Evolutionary conservation across 2,329 filamentous ascomycete species (phyloP).

Genomic region (Fusarium nodosum): DNA sequence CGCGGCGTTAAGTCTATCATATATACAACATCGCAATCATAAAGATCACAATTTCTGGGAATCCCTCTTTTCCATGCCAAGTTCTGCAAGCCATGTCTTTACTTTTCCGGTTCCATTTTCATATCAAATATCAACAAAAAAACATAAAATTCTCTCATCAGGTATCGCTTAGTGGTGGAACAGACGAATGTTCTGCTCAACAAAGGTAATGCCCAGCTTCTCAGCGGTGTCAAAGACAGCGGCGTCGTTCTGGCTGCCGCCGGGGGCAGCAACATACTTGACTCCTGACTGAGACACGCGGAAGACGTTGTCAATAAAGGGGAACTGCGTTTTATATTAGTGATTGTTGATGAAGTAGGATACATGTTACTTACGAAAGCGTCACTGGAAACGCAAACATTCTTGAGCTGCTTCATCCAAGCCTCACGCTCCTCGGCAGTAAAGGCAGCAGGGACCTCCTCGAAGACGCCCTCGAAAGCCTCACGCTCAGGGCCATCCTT

Average conservation of each 20-base stretch:
- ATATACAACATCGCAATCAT: slow-evolving; percentile 39
- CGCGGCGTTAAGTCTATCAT: slow-evolving; percentile 47
- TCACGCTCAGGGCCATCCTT: slow-evolving; percentile 85
- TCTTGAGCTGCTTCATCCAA: slow-evolving; percentile 85
- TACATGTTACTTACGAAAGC: slow-evolving; percentile 80
- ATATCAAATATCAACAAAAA: slow-evolving; percentile 16
- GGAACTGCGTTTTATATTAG: slow-evolving; percentile 74
- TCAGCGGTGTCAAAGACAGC: slow-evolving; percentile 90
- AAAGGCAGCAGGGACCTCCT: slow-evolving; percentile 87
- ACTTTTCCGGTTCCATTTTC: slow-evolving; percentile 32
- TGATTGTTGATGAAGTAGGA: no score
- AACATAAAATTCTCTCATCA: slow-evolving; percentile 28
- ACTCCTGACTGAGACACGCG: slow-evolving; percentile 87
- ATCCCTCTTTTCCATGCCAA: slow-evolving; percentile 22
- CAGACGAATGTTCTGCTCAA: slow-evolving; percentile 87
- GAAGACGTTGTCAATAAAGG: slow-evolving; percentile 98
- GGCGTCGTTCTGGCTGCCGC: slow-evolving; percentile 87
- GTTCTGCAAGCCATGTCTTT: slow-evolving; percentile 3
- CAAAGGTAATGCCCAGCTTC: slow-evolving; percentile 91
- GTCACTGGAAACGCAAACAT: slow-evolving; percentile 91
- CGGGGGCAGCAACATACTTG: slow-evolving; percentile 96
- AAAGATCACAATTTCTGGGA: slow-evolving; percentile 33
- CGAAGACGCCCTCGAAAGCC: slow-evolving; percentile 90
- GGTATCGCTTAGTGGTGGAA: slow-evolving; percentile 45
- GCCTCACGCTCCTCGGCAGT: slow-evolving; percentile 84